A percentile compares a stretch with the other conserved stretches of the same genome.
These are phyloP conservation scores for Marchantia polymorpha DNA, from an alignment of 225 moss, liverwort and hornwort genomes.

Conservation along the genomic window DNA sequence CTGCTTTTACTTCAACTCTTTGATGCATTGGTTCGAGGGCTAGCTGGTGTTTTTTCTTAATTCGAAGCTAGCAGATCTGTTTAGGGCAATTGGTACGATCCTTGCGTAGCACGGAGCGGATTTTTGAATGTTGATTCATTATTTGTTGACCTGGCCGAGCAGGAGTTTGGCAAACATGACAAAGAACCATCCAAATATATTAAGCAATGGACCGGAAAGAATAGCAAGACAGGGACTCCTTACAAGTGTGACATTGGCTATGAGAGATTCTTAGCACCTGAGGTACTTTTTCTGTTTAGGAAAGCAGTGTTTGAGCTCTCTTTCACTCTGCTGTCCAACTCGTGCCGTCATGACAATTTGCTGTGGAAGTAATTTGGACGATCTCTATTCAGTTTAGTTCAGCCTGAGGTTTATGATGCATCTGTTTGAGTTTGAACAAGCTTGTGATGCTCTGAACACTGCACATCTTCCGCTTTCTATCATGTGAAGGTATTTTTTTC, in stretches of 20 bases:
- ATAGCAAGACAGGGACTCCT: slow-evolving; percentile 64
- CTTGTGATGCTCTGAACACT: not conserved
- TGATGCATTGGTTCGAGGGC: not conserved
- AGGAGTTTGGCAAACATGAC: slow-evolving; percentile 92
- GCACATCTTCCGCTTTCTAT: not conserved
- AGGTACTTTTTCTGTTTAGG: slow-evolving; percentile 37
- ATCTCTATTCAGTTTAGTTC: not conserved
- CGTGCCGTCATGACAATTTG: not conserved
- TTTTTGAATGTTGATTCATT: slow-evolving; percentile 12
- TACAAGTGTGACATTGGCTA: slow-evolving; percentile 83
- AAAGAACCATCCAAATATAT: slow-evolving; percentile 85
- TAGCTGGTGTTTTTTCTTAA: not conserved
- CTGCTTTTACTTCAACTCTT: too few species aligned
- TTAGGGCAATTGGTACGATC: not conserved
- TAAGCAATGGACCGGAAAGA: slow-evolving; percentile 74
- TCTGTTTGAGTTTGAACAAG: not conserved
- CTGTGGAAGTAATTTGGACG: not conserved
- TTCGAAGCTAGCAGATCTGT: not conserved
- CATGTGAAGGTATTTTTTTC: slow-evolving; percentile 72
- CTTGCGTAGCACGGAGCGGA: not conserved
- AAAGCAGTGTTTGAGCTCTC: not conserved
- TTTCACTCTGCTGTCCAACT: not conserved
- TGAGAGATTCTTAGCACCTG: slow-evolving; percentile 86
- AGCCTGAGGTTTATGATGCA: not conserved
- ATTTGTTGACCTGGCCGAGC: slow-evolving; percentile 16